Evolutionary conservation across 257 asterid genomes (phyloP).

Genomic region (Scutellaria minor): DNA sequence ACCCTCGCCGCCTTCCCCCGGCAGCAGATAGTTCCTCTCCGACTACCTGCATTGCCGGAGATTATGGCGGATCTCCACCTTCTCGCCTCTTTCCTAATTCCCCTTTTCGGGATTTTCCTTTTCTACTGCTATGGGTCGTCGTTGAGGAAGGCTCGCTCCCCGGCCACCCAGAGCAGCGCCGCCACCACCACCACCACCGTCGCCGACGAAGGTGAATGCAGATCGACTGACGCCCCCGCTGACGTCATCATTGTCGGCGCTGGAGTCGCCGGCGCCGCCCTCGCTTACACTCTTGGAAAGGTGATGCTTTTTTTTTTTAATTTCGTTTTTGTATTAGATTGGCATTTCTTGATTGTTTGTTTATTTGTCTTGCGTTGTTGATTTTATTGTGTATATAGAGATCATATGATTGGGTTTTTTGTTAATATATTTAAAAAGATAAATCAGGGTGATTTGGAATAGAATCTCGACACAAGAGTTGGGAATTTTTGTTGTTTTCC

Average conservation of each 20-base stretch:
- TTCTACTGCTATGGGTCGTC: conserved; percentile 36
- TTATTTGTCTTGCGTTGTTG: not conserved
- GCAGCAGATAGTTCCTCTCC: conserved; percentile 17
- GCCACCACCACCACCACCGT: conserved; percentile 42
- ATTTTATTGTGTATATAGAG: not conserved
- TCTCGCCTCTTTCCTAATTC: conserved; percentile 48
- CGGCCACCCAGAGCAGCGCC: not conserved
- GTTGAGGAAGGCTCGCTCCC: conserved; percentile 2
- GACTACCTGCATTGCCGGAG: conserved; percentile 53
- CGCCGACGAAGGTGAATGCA: conserved; percentile 52
- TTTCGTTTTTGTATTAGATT: not conserved
- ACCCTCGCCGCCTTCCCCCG: conserved; percentile 36
- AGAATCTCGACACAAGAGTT: not conserved
- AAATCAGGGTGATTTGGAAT: not conserved
- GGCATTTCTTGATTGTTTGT: not conserved
- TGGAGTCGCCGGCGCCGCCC: conserved; percentile 54
- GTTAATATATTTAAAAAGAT: not conserved
- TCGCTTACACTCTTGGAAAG: conserved; percentile 52
- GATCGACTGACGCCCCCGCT: conserved; percentile 44
- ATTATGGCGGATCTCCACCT: conserved; percentile 51
- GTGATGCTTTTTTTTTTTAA: conserved; percentile 33
- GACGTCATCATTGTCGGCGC: conserved; percentile 50
- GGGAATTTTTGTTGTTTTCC: not conserved
- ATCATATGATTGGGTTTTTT: too few relatives aligned
- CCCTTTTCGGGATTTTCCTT: conserved; percentile 49